Conservation (phyloP, 2,329 filamentous ascomycete species). For the Penicillium sp. region DNA sequence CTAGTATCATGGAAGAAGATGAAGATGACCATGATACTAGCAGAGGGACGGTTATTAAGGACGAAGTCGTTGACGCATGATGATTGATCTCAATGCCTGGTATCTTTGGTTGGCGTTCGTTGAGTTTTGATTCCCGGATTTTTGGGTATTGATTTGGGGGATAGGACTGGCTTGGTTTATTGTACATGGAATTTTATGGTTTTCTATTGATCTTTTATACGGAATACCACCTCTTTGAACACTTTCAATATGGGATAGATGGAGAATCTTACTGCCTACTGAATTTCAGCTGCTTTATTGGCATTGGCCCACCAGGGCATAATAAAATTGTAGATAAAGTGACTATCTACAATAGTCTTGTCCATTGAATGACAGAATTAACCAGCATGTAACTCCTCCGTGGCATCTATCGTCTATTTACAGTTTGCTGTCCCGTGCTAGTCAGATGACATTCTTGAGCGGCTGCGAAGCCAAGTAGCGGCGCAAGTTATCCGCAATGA, state of each 20-base stretch:
- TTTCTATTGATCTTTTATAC: not conserved
- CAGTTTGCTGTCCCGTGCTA: not conserved
- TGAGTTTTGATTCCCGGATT: constrained; percentile 4
- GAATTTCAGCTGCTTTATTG: no score
- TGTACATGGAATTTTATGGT: constrained; percentile 12
- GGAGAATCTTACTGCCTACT: no score
- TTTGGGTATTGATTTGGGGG: constrained; percentile 1
- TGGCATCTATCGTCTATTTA: constrained; percentile 5
- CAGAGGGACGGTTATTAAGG: constrained; percentile 33
- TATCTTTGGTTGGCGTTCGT: constrained; percentile 17
- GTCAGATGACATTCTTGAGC: constrained; percentile 56
- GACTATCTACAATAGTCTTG: no score
- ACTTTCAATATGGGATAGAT: not conserved
- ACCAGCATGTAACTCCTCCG: not conserved
- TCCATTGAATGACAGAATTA: not conserved
- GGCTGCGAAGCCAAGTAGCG: constrained; percentile 60
- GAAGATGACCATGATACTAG: constrained; percentile 38
- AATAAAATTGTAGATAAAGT: no score
- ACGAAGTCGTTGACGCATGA: constrained; percentile 32
- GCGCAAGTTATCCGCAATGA: constrained; percentile 63
- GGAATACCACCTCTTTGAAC: not conserved
- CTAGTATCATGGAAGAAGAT: constrained; percentile 41
- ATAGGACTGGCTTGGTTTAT: not conserved
- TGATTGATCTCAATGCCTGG: constrained; percentile 12
- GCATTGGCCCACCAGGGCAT: no score